Evolutionary conservation across 257 asterid species (phyloP).

Genomic region (Eucommia ulmoides): DNA sequence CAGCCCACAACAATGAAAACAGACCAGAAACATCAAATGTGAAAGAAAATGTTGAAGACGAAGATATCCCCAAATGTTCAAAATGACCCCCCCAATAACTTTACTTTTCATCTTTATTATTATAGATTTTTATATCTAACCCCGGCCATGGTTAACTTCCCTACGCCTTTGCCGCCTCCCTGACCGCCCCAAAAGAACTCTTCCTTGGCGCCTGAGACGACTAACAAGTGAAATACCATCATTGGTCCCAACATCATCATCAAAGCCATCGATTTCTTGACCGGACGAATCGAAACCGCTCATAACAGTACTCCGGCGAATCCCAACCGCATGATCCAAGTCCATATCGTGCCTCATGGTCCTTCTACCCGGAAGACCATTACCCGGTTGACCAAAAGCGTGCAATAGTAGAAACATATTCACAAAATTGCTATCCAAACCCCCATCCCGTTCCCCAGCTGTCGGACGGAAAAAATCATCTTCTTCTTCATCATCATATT

Average conservation of each 20-base stretch:
- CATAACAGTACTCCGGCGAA: slow-evolving; percentile 7
- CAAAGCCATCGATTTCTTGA: slow-evolving; percentile 28
- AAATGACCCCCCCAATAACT: too few relatives aligned
- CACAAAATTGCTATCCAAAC: slow-evolving; percentile 49
- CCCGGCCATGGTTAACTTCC: slow-evolving; percentile 30
- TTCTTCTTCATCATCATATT: slow-evolving; percentile 30
- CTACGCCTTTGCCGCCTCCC: slow-evolving; percentile 66
- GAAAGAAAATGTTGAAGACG: too few relatives aligned
- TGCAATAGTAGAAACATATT: slow-evolving; percentile 62
- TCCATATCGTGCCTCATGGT: slow-evolving; percentile 27
- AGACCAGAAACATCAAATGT: too few relatives aligned
- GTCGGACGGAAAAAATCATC: too few relatives aligned
- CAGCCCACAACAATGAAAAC: too few relatives aligned
- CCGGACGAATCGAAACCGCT: slow-evolving; percentile 25
- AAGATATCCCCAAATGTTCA: too few relatives aligned
- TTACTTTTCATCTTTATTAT: too few relatives aligned
- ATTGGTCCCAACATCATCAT: slow-evolving; percentile 8
- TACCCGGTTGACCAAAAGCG: slow-evolving; percentile 65
- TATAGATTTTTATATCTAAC: too few relatives aligned
- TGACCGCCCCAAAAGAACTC: neutral
- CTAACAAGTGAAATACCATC: slow-evolving; percentile 34
- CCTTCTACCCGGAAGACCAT: slow-evolving; percentile 15
- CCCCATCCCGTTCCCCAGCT: slow-evolving; percentile 34
- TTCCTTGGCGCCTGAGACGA: slow-evolving; percentile 38
- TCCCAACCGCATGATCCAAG: slow-evolving; percentile 10